phyloP scores from a whole-genome alignment of 345 rosid species.

The rapeseed (Brassica napus) region Da-Ae NC_063447.1:2149001-2149500 shows the following conservation, averaged over 20 bases:
- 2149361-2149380: slow-evolving; percentile 12
- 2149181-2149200: slow-evolving; percentile 38
- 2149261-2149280: slow-evolving; percentile 9
- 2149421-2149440: not conserved
- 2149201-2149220: slow-evolving; percentile 35
- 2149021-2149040: not conserved
- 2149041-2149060: not conserved
- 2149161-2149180: slow-evolving; percentile 22
- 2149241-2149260: slow-evolving; percentile 30
- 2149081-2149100: not conserved
- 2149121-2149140: slow-evolving; percentile 21
- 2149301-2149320: slow-evolving; percentile 34
- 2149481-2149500: not conserved
- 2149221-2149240: slow-evolving; percentile 34
- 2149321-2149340: slow-evolving; percentile 27
- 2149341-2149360: slow-evolving; percentile 21
- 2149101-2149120: not conserved
- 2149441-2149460: not conserved
- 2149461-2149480: not conserved
- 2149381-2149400: slow-evolving; percentile 24
- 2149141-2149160: slow-evolving; percentile 41
- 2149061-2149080: slow-evolving; percentile 8
- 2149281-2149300: slow-evolving; percentile 12
- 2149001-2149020: too few relatives aligned
- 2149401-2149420: slow-evolving; percentile 5